phyloP scores from a whole-genome alignment of 2,329 filamentous ascomycete species.

The Rutstroemia sp. region DNA sequence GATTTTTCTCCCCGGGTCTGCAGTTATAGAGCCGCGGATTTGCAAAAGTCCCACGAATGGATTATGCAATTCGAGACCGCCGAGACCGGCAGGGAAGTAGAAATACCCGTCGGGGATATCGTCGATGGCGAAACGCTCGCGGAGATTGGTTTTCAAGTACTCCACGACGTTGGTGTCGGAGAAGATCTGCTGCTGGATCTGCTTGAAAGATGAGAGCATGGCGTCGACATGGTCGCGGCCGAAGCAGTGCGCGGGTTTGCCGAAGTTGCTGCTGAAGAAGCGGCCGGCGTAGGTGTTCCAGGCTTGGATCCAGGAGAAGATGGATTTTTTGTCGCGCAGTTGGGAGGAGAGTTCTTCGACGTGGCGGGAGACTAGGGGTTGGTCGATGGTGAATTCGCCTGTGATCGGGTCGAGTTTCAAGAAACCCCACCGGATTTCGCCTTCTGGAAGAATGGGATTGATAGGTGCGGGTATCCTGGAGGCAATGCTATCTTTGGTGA shows the following conservation, averaged over 20 bases:
- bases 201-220: conserved; percentile 43
- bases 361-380: conserved; percentile 46
- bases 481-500: conserved; percentile 21
- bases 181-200: conserved; percentile 46
- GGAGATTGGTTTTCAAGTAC: conserved; percentile 41
- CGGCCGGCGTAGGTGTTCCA: conserved; percentile 51
- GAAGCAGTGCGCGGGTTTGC: conserved; percentile 46
- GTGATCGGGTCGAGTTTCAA: conserved; percentile 41
- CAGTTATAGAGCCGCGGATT: conserved; percentile 21
- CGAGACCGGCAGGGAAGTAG: conserved; percentile 34
- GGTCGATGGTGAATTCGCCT: conserved; percentile 48
- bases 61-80: conserved; percentile 35
- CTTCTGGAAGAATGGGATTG: conserved; percentile 36
- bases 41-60: conserved; percentile 33
- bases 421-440: conserved; percentile 52
- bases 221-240: conserved; percentile 47
- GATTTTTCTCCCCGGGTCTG: conserved; percentile 22
- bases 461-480: conserved; percentile 1
- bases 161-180: conserved; percentile 35
- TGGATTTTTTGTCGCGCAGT: conserved; percentile 40
- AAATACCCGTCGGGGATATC: conserved; percentile 36
- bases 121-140: conserved; percentile 38
- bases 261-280: conserved; percentile 53
- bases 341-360: conserved; percentile 49
- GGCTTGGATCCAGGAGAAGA: conserved; percentile 52